Evolutionary conservation across 1,284 basidiomycete species (phyloP).

Genomic region (Baeospora myosura): DNA sequence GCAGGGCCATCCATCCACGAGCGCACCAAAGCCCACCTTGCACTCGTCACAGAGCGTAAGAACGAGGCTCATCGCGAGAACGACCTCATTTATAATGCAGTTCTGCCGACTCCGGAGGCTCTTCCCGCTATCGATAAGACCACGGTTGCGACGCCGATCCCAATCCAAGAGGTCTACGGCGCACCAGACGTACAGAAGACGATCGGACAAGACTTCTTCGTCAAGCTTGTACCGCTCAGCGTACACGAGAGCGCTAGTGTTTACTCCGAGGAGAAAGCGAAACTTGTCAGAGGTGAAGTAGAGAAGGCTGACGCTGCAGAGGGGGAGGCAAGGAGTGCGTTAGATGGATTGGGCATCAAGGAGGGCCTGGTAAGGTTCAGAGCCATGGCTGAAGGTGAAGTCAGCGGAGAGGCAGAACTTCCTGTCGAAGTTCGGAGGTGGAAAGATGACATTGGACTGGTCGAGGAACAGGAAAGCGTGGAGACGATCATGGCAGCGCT

Average conservation of each 20-base stretch:
- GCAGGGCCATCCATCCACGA: conserved; percentile 74
- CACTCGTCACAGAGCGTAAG: conserved; percentile 72
- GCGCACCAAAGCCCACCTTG: conserved; percentile 77
- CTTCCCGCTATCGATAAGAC: conserved; percentile 79
- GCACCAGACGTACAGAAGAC: conserved; percentile 90
- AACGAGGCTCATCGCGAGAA: conserved; percentile 83
- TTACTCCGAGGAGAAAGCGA: conserved; percentile 98
- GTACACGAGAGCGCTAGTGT: conserved; percentile 95
- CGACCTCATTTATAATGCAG: conserved; percentile 97
- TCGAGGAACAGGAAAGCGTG: conserved; percentile 62
- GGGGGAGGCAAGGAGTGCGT: conserved; percentile 69
- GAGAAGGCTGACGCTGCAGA: conserved; percentile 84
- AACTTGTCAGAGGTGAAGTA: conserved; percentile 84
- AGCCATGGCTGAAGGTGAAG: conserved; percentile 67
- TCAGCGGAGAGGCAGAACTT: conserved; percentile 63
- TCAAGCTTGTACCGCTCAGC: conserved; percentile 82
- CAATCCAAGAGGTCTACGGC: conserved; percentile 92
- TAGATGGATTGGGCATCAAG: conserved; percentile 82
- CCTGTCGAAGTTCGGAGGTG: conserved; percentile 70
- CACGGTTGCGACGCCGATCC: conserved; percentile 71
- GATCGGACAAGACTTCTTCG: conserved; percentile 90
- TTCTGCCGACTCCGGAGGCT: conserved; percentile 76
- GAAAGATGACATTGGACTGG: conserved; percentile 68
- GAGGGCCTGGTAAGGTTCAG: conserved; percentile 72
- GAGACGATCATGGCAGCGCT: conserved; percentile 58